Evolutionary conservation across 805 yeast species (phyloP).

Genomic region (Allodekkera sacchari): DNA sequence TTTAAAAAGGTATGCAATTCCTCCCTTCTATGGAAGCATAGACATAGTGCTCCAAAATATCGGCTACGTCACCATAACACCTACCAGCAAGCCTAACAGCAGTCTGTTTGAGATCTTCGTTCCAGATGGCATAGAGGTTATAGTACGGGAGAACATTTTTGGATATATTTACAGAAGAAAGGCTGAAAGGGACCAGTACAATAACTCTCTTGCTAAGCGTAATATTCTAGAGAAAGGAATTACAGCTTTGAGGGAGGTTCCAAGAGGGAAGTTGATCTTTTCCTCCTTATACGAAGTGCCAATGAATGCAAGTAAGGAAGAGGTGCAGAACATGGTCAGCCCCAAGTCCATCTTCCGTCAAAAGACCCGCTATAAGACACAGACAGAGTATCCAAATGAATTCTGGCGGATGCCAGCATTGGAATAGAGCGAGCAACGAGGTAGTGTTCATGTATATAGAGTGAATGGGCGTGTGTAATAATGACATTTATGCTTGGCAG

Average conservation of each 20-base stretch:
- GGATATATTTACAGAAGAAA: slow-evolving; percentile 19
- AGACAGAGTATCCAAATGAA: slow-evolving; percentile 18
- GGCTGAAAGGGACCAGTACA: slow-evolving; percentile 9
- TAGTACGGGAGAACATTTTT: slow-evolving; percentile 33
- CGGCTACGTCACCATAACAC: slow-evolving; percentile 54
- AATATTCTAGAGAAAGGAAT: slow-evolving; percentile 9
- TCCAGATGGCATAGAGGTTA: slow-evolving; percentile 46
- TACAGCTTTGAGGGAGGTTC: slow-evolving; percentile 8
- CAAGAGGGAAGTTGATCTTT: slow-evolving; percentile 14
- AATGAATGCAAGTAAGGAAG: slow-evolving; percentile 6
- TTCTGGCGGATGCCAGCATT: slow-evolving; percentile 13
- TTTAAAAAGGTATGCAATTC: slow-evolving; percentile 42
- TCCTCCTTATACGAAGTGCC: slow-evolving; percentile 16
- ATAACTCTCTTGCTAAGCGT: slow-evolving; percentile 9
- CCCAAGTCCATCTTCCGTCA: slow-evolving; percentile 4
- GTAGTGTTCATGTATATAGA: neutral
- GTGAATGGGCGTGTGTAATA: too few species aligned
- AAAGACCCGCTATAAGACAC: slow-evolving; percentile 1
- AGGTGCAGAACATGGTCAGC: slow-evolving; percentile 10
- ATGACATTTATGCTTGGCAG: too few species aligned
- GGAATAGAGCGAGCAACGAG: neutral
- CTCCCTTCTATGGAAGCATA: slow-evolving; percentile 62
- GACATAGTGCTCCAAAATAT: slow-evolving; percentile 58
- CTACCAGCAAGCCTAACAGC: slow-evolving; percentile 38
- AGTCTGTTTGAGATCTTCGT: slow-evolving; percentile 41